Evolutionary conservation across 179 eudicot species (phyloP).

Genomic region (Beta lomatogona): DNA sequence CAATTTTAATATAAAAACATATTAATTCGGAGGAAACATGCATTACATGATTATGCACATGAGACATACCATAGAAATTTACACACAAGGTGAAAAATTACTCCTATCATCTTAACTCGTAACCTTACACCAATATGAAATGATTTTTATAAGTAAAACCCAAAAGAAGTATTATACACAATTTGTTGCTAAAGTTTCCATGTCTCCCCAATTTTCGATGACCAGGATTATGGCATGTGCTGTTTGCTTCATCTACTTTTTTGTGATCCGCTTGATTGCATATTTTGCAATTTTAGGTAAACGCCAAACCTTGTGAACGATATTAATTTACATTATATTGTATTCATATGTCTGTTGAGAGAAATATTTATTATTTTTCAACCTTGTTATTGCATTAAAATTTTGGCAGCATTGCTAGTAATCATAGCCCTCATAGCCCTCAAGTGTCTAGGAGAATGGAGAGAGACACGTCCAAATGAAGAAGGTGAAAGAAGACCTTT

Average conservation of each 20-base stretch:
- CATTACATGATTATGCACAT: too few species aligned
- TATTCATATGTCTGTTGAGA: too few species aligned
- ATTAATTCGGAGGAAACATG: too few species aligned
- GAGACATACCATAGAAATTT: too few species aligned
- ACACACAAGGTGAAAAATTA: too few species aligned
- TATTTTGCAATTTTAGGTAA: slow-evolving; percentile 44
- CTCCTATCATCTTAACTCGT: too few species aligned
- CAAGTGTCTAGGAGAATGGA: slow-evolving; percentile 38
- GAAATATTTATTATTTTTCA: not conserved
- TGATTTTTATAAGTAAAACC: too few species aligned
- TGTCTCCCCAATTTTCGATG: not conserved
- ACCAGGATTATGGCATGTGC: slow-evolving; percentile 27
- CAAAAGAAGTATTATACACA: not conserved
- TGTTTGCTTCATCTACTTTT: slow-evolving; percentile 26
- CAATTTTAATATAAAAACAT: too few species aligned
- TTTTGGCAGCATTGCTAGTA: slow-evolving; percentile 28
- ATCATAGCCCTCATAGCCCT: slow-evolving; percentile 18
- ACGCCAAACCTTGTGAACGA: too few species aligned
- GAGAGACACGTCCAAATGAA: slow-evolving; percentile 2
- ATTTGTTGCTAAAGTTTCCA: not conserved
- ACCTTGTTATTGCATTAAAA: not conserved
- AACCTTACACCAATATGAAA: too few species aligned
- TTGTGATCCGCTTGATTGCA: slow-evolving; percentile 29
- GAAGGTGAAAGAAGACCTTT: slow-evolving; percentile 27
- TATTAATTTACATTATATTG: not conserved